phyloP scores from a whole-genome alignment of 306 rosid genomes.

The Rubus idaeus region DNA sequence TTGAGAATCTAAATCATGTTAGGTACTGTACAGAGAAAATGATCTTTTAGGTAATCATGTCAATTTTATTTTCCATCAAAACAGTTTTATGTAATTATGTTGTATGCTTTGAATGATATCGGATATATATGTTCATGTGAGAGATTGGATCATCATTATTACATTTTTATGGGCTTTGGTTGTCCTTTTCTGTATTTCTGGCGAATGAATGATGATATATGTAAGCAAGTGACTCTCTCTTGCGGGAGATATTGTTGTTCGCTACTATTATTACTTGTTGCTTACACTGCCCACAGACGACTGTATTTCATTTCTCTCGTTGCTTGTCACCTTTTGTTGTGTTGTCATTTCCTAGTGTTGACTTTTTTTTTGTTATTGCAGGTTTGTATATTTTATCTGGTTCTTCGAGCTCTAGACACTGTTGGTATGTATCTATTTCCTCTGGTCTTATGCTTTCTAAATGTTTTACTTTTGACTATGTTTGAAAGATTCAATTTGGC shows the following conservation, averaged over 20 bases:
- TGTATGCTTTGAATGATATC: not conserved
- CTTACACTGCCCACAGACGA: not conserved
- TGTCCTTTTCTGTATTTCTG: too few relatives aligned
- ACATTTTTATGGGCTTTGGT: not conserved
- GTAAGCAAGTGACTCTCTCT: too few relatives aligned
- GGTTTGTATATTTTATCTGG: constrained; percentile 93
- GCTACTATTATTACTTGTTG: not conserved
- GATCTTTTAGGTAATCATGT: not conserved
- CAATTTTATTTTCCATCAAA: too few relatives aligned
- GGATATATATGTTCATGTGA: not conserved
- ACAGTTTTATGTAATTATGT: not conserved
- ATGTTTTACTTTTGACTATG: not conserved
- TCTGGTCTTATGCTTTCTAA: constrained; percentile 6
- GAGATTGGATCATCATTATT: not conserved
- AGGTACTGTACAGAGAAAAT: not conserved
- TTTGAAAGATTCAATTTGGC: not conserved
- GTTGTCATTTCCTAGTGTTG: not conserved
- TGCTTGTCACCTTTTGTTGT: not conserved
- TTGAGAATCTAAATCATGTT: not conserved
- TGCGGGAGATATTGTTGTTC: not conserved
- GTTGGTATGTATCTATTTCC: constrained; percentile 67
- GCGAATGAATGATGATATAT: too few relatives aligned
- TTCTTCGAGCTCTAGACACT: constrained; percentile 92
- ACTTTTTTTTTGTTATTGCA: constrained; percentile 41
- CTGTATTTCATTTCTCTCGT: not conserved